Evolutionary conservation across 1,284 basidiomycete genomes (phyloP).

Genomic region (Ustilago bromivora): DNA sequence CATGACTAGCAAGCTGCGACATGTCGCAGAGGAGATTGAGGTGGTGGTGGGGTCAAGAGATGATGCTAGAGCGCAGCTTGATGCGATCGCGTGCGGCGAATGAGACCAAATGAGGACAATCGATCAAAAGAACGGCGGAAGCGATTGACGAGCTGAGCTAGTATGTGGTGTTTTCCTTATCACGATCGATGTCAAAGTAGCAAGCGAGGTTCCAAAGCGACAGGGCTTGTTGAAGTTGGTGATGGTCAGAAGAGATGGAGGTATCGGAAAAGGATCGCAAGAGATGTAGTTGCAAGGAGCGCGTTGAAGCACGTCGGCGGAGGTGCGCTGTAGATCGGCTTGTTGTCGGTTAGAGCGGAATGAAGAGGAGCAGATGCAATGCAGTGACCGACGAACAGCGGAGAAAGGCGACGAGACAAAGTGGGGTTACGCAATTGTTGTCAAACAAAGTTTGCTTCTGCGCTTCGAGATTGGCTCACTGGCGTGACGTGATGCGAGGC

Average conservation of each 20-base stretch:
- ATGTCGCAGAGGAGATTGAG: slow-evolving; percentile 22
- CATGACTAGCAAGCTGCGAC: slow-evolving; percentile 39
- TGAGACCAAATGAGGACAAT: background rate
- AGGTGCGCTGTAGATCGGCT: background rate
- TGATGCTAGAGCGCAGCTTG: background rate
- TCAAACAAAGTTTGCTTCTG: slow-evolving; percentile 5
- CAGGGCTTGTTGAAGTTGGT: background rate
- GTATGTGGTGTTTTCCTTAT: background rate
- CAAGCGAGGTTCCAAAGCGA: background rate
- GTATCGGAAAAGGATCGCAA: background rate
- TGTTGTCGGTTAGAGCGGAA: background rate
- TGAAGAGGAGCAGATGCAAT: background rate
- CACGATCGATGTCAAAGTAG: background rate
- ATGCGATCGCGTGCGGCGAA: background rate
- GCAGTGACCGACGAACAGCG: background rate
- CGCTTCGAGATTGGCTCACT: slow-evolving; percentile 2
- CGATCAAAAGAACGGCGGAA: background rate
- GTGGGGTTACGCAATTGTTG: background rate
- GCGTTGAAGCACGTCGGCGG: slow-evolving; percentile 1
- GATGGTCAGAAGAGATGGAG: background rate
- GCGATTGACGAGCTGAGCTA: background rate
- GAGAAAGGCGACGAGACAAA: background rate
- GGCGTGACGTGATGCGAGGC: background rate
- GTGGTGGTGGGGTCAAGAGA: background rate
- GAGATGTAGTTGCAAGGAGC: background rate